Evolutionary conservation across 345 rosid species (phyloP), one percentile per base, ranked within the genome.

Genomic region (Euphorbia tirucalli): DNA sequence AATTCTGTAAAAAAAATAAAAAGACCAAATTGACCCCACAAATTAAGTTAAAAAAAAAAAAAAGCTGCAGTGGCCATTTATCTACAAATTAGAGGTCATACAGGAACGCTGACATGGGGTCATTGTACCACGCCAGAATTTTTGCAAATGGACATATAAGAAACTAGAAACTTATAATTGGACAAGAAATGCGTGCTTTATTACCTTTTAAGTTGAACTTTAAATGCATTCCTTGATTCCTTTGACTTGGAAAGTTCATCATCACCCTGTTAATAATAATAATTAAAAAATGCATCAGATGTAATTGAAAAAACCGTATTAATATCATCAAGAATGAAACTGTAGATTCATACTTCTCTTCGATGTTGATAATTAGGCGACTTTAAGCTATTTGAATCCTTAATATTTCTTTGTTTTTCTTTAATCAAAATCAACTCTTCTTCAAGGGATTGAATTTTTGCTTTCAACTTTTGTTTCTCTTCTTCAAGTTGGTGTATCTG

Each of bases 401-500:
- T 65, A 58, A 46, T 74, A 30, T 65, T 77, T 55, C 65, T 81
- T 71, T 65, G 73, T 64, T 77, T 79, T 81, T 76, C 87, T 69
- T 78, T 77, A 39, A 67, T 54, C 56, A 73, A 15, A 57, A 74
- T 74, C 66, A 83, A 49, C 68, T 83, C 83, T 66, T 82, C 85
- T 70, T 85, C 87, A n/a, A 83, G 81, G 56, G 81, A 73, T 71
- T 41, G 80, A 65, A 73, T 37, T 80, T 65, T 83, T 56, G 11
- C 66, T 22, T 50, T 46, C 66, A 49, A 73, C 66, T 71, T 69
- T 27, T 74, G 72, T 70, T 80, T 86, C 68, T 84, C 84, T 58
- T 83, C 83, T 72, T 84, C 87, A 19, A 83, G 84, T 66, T 79
- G 85, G 37, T 79, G 71, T 35, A 79, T 69, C 65, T 69, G 78